These are phyloP conservation scores for Mycena venus DNA, from an alignment of 768 basidiomycete genomes.

Conservation along the genomic window DNA sequence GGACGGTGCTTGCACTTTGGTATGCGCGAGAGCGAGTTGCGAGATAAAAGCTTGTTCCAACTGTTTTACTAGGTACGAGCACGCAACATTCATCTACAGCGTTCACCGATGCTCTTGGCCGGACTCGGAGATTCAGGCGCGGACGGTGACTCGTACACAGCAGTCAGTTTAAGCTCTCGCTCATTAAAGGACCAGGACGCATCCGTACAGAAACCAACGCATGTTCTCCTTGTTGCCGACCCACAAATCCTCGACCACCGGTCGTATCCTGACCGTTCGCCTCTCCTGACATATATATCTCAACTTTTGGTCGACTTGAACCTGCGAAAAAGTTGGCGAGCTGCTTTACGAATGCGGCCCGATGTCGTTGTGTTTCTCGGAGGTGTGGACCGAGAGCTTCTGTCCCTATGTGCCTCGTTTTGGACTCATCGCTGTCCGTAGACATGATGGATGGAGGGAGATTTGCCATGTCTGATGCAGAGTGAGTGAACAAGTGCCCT, in stretches of 20 bases:
- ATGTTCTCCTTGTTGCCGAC: constrained; percentile 88
- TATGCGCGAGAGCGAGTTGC: constrained; percentile 48
- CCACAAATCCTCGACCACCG: constrained; percentile 86
- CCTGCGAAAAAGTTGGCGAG: constrained; percentile 88
- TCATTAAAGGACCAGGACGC: constrained; percentile 18
- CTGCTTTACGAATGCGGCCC: constrained; percentile 69
- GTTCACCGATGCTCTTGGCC: constrained; percentile 74
- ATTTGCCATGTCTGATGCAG: constrained; percentile 67
- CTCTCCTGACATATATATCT: constrained; percentile 68
- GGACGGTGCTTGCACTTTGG: constrained; percentile 78
- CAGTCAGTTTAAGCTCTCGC: background rate
- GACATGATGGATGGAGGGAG: constrained; percentile 95
- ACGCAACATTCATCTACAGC: constrained; percentile 65
- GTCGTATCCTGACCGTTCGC: constrained; percentile 76
- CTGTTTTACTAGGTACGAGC: constrained; percentile 70
- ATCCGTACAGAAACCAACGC: constrained; percentile 42
- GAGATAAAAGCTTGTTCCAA: constrained; percentile 44
- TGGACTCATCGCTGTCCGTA: background rate
- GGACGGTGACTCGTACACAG: constrained; percentile 28
- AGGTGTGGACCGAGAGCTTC: background rate
- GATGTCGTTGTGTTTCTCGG: constrained; percentile 88
- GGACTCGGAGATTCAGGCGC: constrained; percentile 52
- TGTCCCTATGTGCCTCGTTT: background rate
- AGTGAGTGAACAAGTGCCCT: constrained; percentile 65
- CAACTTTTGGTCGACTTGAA: constrained; percentile 84